Evolutionary conservation across 345 rosid genomes (phyloP), one percentile per base, ranked within the genome.

Genomic region (Durio zibethinus): DNA sequence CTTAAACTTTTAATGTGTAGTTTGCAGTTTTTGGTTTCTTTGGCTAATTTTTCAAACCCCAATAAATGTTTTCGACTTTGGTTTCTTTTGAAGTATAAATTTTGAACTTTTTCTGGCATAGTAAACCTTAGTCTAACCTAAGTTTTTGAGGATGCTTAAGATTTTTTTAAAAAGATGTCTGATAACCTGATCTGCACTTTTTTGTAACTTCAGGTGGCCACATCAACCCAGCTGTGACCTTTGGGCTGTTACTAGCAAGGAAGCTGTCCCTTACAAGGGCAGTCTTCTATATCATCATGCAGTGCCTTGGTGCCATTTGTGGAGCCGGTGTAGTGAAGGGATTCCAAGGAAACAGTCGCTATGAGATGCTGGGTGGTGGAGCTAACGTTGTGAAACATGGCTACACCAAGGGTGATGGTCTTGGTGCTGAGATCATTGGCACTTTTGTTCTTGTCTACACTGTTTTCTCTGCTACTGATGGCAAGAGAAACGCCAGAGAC

Each of bases 281-380:
- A 61, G 38, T 91, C 35, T 89, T 80, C 86, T 91, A 90, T 80
- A 86, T 90, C 21, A 2, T 87, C 27, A 88, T 90, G 91, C 93
- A 90, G 80, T 88, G 93, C 65, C 90, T 90, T 53, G 93, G 91
- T 56, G 93, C 93, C 35, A 84, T 90, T 2, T 88, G 93, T 73
- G 94, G 94, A 62, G 93, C 94, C 59, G 93, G 94, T 78, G 90
- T 90, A 45, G 88, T 89, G 61, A 89, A 86, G 82, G 93, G 93
- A 1, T 87, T 91, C 57, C 83, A 89, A 15, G 59, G 85, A 8
- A 29, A 80, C 42, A 36, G 7, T 0, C 77, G 14, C 0, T 89
- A 82, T 56, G 83, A 82, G 72, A 0, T 45, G 33, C 45, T 71
- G 60, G 82, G 82, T 7, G 94, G 94, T 76, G 94, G 94, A 71